A percentile compares a stretch with the other conserved stretches of the same genome.
phyloP scores from a whole-genome alignment of 2,329 filamentous ascomycete species.

The Talaromyces marneffei region DNA sequence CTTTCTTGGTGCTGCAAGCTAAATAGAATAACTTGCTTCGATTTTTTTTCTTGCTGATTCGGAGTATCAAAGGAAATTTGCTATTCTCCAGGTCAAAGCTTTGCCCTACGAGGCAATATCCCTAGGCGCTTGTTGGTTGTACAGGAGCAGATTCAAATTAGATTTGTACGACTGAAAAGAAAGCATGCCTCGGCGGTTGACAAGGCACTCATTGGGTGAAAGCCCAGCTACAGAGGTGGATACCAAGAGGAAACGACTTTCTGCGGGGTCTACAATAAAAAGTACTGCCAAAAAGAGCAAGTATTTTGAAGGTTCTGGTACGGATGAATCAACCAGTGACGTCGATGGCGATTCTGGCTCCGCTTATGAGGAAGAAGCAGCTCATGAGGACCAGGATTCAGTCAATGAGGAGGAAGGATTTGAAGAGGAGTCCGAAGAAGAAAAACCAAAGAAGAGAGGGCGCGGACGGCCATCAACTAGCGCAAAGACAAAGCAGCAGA shows the following conservation, averaged over 20 bases:
- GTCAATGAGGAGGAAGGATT: conserved; percentile 54
- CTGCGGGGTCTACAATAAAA: conserved; percentile 20
- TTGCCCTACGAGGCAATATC: neutral
- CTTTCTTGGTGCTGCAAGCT: neutral
- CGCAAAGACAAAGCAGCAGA: conserved; percentile 7
- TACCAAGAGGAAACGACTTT: conserved; percentile 29
- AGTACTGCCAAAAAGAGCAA: conserved; percentile 46
- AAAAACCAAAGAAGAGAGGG: conserved; percentile 24
- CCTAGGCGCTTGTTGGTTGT: neutral
- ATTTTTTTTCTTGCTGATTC: neutral
- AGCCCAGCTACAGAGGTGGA: conserved; percentile 23
- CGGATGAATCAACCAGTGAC: conserved; percentile 17
- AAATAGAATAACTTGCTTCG: neutral
- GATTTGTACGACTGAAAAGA: neutral
- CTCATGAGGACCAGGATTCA: conserved; percentile 52
- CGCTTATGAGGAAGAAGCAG: conserved; percentile 17
- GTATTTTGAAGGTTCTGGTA: conserved; percentile 42
- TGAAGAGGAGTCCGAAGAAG: conserved; percentile 34
- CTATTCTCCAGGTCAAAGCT: neutral
- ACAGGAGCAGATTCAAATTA: neutral
- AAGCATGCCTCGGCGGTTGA: conserved; percentile 12
- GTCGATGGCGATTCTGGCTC: conserved; percentile 26
- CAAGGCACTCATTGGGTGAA: conserved; percentile 25
- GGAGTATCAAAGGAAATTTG: neutral
- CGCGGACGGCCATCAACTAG: conserved; percentile 14